Evolutionary conservation across 257 asterid species (phyloP).

Genomic region (Solanum habrochaites): DNA sequence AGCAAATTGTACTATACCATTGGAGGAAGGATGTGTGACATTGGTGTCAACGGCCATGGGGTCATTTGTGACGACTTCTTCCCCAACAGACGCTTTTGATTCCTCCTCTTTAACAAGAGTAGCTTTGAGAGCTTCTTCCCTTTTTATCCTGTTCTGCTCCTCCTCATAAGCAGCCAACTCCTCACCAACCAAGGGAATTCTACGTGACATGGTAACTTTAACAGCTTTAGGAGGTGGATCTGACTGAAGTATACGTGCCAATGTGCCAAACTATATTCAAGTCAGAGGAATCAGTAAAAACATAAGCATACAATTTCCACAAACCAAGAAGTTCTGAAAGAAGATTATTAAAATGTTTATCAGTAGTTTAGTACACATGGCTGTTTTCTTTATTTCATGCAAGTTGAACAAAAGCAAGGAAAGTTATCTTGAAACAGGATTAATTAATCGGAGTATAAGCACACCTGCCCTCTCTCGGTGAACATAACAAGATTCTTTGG

Average conservation of each 20-base stretch:
- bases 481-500: constrained; percentile 91
- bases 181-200: constrained; percentile 94
- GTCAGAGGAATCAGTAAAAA: constrained; percentile 1
- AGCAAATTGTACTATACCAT: constrained; percentile 26
- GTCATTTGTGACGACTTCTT: constrained; percentile 45
- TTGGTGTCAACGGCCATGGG: constrained; percentile 69
- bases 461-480: constrained; percentile 97
- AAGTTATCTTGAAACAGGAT: neutral
- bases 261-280: constrained; percentile 67
- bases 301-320: neutral
- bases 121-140: constrained; percentile 94
- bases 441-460: constrained; percentile 7
- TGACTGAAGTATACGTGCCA: constrained; percentile 96
- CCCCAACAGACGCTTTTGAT: constrained; percentile 48
- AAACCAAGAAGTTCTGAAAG: neutral
- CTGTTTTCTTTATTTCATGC: neutral
- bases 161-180: constrained; percentile 99
- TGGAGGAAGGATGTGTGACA: constrained; percentile 32
- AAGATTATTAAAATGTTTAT: neutral
- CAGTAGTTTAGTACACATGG: neutral
- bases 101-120: constrained; percentile 78
- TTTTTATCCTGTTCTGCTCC: constrained; percentile 64
- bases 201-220: constrained; percentile 87
- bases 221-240: constrained; percentile 99
- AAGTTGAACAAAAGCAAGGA: neutral